Evolutionary conservation across 129 eudicot species (phyloP), one percentile per base, ranked within the genome.

Genomic region (Glebionis coronaria): DNA sequence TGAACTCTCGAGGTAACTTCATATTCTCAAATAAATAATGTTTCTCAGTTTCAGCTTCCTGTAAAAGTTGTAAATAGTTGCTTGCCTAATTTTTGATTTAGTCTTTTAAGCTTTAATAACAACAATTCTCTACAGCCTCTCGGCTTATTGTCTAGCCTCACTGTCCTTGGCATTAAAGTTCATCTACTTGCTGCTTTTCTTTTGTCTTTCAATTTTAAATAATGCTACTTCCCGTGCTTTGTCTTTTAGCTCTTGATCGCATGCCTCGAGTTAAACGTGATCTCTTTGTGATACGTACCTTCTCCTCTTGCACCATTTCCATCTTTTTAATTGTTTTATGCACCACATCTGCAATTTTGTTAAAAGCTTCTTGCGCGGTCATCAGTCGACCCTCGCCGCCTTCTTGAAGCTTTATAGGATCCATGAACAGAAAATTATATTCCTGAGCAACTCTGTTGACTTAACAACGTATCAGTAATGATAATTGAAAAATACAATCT

Each of bases 231-330:
- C 95, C 51, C 90, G 69, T 10, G 90, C 88, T 73, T 90, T 86
- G 68, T 90, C 97, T 68, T 86, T 84, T 8, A 90, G 97, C 73
- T 90, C 97, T 67, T 79, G 95, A 61, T 86, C 88, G 28, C 97
- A 90, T 58, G 91, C 86, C 40, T 90, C 95, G 82, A 11, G 90
- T 83, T 45, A 86, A 59, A 1, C 97, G 94, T 21, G 94, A 95
- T 67, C 86, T 90, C 76, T 84, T 86, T 29, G 88, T 82, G 76
- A 73, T 53, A 13, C 86, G 84, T 70, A 90, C 76, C 67, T 90
- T 90, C 71, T 90, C 97, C 68, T 90, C 97, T 54, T 82, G 88
- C 27, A 90, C 97, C 82, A 79, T 73, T 84, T 86, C 97, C 97
- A 90, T 90, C 52, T 90, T 90, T 70, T 76, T 86, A 2, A 90